Evolutionary conservation across 352 stramenopile species (phyloP).

Genomic region (Pythium aphanidermatum): DNA sequence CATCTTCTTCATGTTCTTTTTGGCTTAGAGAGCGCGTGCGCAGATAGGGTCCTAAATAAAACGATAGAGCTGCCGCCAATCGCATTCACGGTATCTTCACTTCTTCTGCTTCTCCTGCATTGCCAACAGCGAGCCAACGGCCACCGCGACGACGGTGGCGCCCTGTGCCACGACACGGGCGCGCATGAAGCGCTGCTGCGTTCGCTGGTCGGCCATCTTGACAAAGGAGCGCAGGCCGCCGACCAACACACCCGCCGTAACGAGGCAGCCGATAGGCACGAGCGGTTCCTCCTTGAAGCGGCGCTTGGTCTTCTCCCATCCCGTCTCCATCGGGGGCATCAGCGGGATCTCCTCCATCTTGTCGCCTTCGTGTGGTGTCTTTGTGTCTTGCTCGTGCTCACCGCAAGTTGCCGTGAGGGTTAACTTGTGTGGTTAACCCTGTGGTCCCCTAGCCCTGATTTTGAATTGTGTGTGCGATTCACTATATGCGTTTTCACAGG

Average conservation of each 20-base stretch:
- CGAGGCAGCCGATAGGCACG: slow-evolving; percentile 62
- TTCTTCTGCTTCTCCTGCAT: slow-evolving; percentile 42
- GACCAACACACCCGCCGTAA: slow-evolving; percentile 52
- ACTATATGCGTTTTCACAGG: slow-evolving; percentile 6
- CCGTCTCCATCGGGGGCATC: slow-evolving; percentile 48
- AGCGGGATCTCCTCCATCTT: slow-evolving; percentile 24
- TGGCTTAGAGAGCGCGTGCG: slow-evolving; percentile 43
- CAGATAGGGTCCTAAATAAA: slow-evolving; percentile 13
- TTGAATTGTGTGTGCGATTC: too few relatives aligned
- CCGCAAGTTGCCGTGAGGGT: background rate
- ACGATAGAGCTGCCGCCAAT: too few relatives aligned
- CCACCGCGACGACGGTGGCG: slow-evolving; percentile 57
- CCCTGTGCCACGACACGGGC: slow-evolving; percentile 64
- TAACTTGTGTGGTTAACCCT: background rate
- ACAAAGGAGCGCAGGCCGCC: slow-evolving; percentile 66
- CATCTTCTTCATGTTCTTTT: slow-evolving; percentile 88
- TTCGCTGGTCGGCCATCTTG: slow-evolving; percentile 48
- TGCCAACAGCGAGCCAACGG: slow-evolving; percentile 62
- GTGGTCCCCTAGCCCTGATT: too few relatives aligned
- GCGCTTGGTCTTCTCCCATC: slow-evolving; percentile 79
- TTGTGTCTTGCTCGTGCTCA: too few relatives aligned
- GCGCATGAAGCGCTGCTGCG: slow-evolving; percentile 83
- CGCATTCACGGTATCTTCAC: background rate
- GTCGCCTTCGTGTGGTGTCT: too few relatives aligned
- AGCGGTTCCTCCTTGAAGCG: slow-evolving; percentile 65